phyloP scores from a whole-genome alignment of 2,329 filamentous ascomycete genomes.

The Delphinella strobiligena region DNA sequence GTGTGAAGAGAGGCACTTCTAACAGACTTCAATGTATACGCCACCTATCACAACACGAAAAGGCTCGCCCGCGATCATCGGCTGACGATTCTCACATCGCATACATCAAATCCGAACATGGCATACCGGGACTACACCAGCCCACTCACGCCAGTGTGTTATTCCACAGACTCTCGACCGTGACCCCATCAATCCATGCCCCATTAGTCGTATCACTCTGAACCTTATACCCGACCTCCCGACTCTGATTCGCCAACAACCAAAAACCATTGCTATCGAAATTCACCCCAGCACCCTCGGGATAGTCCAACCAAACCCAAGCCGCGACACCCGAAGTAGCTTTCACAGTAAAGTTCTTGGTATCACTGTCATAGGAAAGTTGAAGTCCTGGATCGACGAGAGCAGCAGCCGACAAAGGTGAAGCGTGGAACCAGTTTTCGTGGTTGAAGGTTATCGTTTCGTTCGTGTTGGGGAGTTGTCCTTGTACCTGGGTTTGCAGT shows the following conservation, averaged over 20 bases:
- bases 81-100: no score
- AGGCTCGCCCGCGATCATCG: no score
- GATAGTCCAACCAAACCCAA: conserved; percentile 46
- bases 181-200: conserved; percentile 35
- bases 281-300: conserved; percentile 34
- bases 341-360: conserved; percentile 32
- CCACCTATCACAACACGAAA: no score
- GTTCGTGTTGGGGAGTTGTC: conserved; percentile 35
- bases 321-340: conserved; percentile 37
- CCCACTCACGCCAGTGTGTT: conserved; percentile 18
- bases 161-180: conserved; percentile 43
- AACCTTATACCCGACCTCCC: conserved; percentile 33
- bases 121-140: no score
- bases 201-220: conserved; percentile 33
- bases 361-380: conserved; percentile 21
- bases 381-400: conserved; percentile 38
- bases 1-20: no score
- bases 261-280: conserved; percentile 45
- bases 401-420: conserved; percentile 31
- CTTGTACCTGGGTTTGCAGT: conserved; percentile 33
- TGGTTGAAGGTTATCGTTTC: conserved; percentile 33
- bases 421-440: conserved; percentile 38
- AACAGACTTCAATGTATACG: no score
- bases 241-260: conserved; percentile 33
- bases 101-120: no score